These are phyloP conservation scores for Postia placenta DNA, from an alignment of 768 basidiomycete species.

Conservation along the genomic window DNA sequence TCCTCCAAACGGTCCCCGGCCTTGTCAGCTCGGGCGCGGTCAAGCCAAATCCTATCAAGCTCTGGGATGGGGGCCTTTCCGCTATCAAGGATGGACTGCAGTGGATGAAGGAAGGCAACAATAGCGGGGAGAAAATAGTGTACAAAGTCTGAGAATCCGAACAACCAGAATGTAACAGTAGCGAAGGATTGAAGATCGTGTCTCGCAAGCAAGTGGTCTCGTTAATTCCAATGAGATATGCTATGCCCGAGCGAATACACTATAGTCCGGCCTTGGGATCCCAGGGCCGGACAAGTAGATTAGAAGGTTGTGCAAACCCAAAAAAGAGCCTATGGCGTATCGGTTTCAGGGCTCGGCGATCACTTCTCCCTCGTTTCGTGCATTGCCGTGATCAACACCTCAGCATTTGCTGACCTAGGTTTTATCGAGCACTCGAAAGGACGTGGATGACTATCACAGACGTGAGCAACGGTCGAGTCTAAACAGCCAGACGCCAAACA, in stretches of 20 bases:
- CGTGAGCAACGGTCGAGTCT: neutral
- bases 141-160: slow-evolving; percentile 12
- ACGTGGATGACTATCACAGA: slow-evolving; percentile 11
- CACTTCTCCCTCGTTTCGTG: neutral
- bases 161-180: too few relatives aligned
- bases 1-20: slow-evolving; percentile 15
- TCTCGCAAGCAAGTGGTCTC: too few relatives aligned
- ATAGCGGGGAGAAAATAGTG: slow-evolving; percentile 26
- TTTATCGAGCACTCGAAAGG: slow-evolving; percentile 13
- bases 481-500: slow-evolving; percentile 6
- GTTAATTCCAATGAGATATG: too few relatives aligned
- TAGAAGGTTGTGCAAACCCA: too few relatives aligned
- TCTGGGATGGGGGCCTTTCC: slow-evolving; percentile 20
- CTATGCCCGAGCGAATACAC: too few relatives aligned
- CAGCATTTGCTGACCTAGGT: slow-evolving; percentile 15
- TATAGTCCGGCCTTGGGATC: too few relatives aligned
- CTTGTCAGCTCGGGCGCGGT: slow-evolving; percentile 16
- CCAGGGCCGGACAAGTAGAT: too few relatives aligned
- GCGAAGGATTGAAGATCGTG: too few relatives aligned
- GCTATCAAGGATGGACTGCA: slow-evolving; percentile 20
- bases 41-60: slow-evolving; percentile 20
- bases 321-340: too few relatives aligned
- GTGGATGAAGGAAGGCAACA: slow-evolving; percentile 24
- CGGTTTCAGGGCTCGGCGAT: too few relatives aligned
- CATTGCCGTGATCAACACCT: slow-evolving; percentile 5